Evolutionary conservation across 1,139 yeast genomes (phyloP), one percentile per base, ranked within the genome.

Genomic region (Nakaseomyces kungkrabaensis): DNA sequence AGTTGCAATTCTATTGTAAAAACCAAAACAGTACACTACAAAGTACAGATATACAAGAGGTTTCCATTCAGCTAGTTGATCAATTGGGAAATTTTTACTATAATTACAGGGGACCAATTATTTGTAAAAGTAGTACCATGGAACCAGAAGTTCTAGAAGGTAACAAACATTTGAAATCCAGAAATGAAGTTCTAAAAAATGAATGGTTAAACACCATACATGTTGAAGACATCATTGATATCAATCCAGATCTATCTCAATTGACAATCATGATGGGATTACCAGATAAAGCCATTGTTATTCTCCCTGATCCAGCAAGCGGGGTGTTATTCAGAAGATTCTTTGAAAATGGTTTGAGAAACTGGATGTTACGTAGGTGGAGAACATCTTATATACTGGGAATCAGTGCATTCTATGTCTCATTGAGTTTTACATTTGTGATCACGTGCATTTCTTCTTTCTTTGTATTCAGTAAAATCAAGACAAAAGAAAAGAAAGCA

Each of bases 271-370:
- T 5, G 24, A 41, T 43, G 7, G 10, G 31, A 9, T 9, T 29
- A 9, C 31, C 31, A 9, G 31, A 29, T 9, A 29, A 29, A 29
- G 6, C 31, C 6, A 29, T 29, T 29, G 31, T 29, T 29, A 29
- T 41, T 9, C 3, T 41, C 1, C 44, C 34, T 8, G 44, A 41
- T n/a, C 44, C 44, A 4, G 5, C 34, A 1, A 41, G 44, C 11
- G 44, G 44, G 3, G 25, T 41, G 13, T 11, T 41, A 3, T 27
- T 41, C 4, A 41, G 44, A 29, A 27, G 44, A 29, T 41, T 29
- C 45, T 61, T 60, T 41, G 52, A 54, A 4, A 62, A 61, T 45
- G 66, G 62, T 8, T 43, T 63, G 47, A 53, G 67, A 45, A 61
- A 63, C 47, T 49, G 62, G 27, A 61, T 65, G 67, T 45, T 62